phyloP scores from a whole-genome alignment of 495 filamentous ascomycete species.

The Parmelia sp. region DNA sequence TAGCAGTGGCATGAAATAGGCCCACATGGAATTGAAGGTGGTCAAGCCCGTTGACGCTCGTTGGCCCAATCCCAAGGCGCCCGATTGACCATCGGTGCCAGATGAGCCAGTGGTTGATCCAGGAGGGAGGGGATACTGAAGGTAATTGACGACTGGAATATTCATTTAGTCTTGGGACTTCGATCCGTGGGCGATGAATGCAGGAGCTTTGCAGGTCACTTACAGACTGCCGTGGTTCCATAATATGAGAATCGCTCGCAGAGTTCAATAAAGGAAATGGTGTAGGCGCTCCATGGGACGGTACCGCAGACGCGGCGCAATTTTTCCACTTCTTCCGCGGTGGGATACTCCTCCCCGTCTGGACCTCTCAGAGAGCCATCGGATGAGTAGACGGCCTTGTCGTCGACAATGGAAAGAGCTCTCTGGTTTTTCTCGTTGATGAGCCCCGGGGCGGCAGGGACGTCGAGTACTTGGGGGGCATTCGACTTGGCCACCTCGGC shows the following conservation, averaged over 20 bases:
- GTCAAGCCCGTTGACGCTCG: constrained; percentile 14
- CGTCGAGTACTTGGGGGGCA: constrained; percentile 16
- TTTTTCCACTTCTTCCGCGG: constrained; percentile 42
- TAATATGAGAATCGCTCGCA: constrained; percentile 66
- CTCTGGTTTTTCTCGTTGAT: constrained; percentile 18
- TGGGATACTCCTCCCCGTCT: constrained; percentile 26
- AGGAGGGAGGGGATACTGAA: constrained; percentile 46
- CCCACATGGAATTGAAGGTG: constrained; percentile 47
- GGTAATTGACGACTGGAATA: constrained; percentile 35
- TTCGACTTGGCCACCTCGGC: constrained; percentile 18
- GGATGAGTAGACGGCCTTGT: neutral
- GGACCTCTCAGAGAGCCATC: neutral
- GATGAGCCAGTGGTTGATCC: constrained; percentile 46
- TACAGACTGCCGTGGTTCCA: constrained; percentile 29
- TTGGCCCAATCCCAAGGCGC: constrained; percentile 48
- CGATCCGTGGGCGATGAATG: too few relatives aligned
- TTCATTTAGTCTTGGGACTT: neutral
- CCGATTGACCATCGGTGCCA: constrained; percentile 22
- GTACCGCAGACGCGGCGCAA: constrained; percentile 43
- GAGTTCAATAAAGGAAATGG: constrained; percentile 56
- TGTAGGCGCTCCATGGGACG: constrained; percentile 50
- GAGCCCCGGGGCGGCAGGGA: constrained; percentile 10
- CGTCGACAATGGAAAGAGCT: neutral
- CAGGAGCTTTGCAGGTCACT: neutral
- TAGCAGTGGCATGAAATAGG: constrained; percentile 65